Conservation (phyloP, 2,329 filamentous ascomycete genomes). For the Fusarium decemcellulare region DNA sequence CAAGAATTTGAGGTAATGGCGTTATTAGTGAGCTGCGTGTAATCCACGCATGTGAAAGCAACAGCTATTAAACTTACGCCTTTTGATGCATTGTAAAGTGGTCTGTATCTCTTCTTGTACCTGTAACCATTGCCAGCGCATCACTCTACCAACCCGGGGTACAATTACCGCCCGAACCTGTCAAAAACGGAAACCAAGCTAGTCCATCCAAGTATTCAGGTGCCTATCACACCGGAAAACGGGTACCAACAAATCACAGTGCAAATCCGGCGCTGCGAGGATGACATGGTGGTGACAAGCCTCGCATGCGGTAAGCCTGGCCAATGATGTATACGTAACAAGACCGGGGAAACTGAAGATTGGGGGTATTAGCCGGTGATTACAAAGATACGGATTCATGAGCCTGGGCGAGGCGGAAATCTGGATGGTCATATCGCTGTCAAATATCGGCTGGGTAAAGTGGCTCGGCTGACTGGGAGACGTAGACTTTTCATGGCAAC, state of each 20-base stretch:
- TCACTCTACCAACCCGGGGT: too few relatives aligned
- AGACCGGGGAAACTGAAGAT: constrained; percentile 23
- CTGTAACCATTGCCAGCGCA: too few relatives aligned
- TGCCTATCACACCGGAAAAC: background rate
- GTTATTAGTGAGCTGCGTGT: too few relatives aligned
- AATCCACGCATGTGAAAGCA: too few relatives aligned
- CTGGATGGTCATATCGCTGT: constrained; percentile 6
- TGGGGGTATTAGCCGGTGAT: constrained; percentile 29
- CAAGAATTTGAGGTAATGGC: too few relatives aligned
- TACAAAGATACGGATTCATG: constrained; percentile 15
- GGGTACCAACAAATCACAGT: background rate
- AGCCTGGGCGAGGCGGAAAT: background rate
- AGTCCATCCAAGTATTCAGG: background rate
- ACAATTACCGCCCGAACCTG: background rate
- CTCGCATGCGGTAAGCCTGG: constrained; percentile 20
- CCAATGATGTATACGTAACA: constrained; percentile 18
- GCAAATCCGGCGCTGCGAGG: background rate
- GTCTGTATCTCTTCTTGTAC: too few relatives aligned
- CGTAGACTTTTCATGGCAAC: constrained; percentile 19
- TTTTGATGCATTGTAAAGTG: too few relatives aligned
- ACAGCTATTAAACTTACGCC: too few relatives aligned
- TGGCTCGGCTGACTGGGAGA: constrained; percentile 14
- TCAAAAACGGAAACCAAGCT: background rate
- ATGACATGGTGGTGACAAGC: constrained; percentile 31
- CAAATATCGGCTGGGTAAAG: constrained; percentile 22